These are phyloP conservation scores for Candida sp. DNA, from an alignment of 1,139 yeast species.

Conservation along the genomic window DNA sequence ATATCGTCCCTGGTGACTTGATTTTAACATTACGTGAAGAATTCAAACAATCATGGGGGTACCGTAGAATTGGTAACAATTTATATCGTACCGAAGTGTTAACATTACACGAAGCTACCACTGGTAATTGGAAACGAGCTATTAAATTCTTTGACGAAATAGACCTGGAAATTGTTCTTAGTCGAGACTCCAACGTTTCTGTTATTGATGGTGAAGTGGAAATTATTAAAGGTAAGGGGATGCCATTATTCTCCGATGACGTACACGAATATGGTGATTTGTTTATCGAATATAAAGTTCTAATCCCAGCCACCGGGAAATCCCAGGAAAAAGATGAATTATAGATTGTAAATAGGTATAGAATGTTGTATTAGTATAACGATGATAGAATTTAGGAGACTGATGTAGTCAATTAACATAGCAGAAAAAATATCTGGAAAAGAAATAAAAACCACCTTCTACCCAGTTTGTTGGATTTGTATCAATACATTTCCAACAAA, in stretches of 20 bases:
- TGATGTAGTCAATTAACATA: too few species aligned
- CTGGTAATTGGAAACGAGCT: slow-evolving; percentile 76
- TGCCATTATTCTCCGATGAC: slow-evolving; percentile 55
- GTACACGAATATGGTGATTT: slow-evolving; percentile 71
- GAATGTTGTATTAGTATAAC: not conserved
- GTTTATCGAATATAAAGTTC: slow-evolving; percentile 64
- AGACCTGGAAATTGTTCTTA: slow-evolving; percentile 43
- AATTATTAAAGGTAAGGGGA: slow-evolving; percentile 68
- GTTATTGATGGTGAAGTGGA: slow-evolving; percentile 72
- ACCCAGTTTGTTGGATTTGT: too few species aligned
- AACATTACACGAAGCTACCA: slow-evolving; percentile 64
- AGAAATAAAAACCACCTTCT: too few species aligned
- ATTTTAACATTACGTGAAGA: slow-evolving; percentile 57
- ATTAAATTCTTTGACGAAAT: slow-evolving; percentile 65
- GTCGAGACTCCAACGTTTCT: slow-evolving; percentile 47
- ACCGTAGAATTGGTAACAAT: slow-evolving; percentile 71
- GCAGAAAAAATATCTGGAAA: too few species aligned
- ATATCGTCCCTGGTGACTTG: slow-evolving; percentile 78
- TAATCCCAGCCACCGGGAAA: slow-evolving; percentile 37
- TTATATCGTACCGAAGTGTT: slow-evolving; percentile 81
- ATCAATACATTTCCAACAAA: too few species aligned
- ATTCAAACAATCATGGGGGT: slow-evolving; percentile 65
- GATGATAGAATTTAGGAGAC: too few species aligned
- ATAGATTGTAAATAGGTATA: slow-evolving; percentile 3
- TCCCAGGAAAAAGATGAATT: slow-evolving; percentile 10